Evolutionary conservation across 2,329 filamentous ascomycete genomes (phyloP), one percentile per base, ranked within the genome.

Genomic region (Pestalotiopsis sp.): DNA sequence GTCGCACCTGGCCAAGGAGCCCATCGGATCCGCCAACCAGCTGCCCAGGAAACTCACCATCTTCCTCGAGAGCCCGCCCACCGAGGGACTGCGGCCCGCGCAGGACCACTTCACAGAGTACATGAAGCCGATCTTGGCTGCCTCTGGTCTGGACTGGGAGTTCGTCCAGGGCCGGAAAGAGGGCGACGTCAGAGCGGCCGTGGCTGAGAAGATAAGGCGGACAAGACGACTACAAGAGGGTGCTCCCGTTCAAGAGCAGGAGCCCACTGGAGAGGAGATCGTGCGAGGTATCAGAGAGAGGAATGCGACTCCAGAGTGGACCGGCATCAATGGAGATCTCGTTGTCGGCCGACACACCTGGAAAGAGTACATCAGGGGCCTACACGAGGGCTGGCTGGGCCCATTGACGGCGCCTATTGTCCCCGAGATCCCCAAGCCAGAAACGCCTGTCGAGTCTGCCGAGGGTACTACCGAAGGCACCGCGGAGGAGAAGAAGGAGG

Each of bases 51-150:
- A 91, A 76, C 84, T 99, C 71, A 96, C 94, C 48, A 87, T 99
- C 67, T 96, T 93, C 79, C 85, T 99, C 66, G 89, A 93, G 70
- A 91, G 92, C 3, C 94, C 96, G 5, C 96, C 96, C 0, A 93
- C 91, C 13, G 95, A 98, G 80, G 91, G 93, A 4, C 82, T 98
- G 66, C 88, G 94, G 67, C 81, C 88, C 56, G 93, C 94, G n/a
- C 92, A 97, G 74, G 94, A 98, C 73, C 94, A 98, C 81, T 99
- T 97, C 80, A 91, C 94, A 75, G 93, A 97, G 78, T 99, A 98
- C 77, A 88, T 98, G 57, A 98, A 98, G 84, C 96, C 96, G 1
- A 88, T 99, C 30, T 82, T 99, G 52, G 92, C 96, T 3, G 92
- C 94, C 2, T 95, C 93, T 1, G 94, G 94, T 0, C 82, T 98